phyloP scores from a whole-genome alignment of 441 rosid genomes.

The Melastoma candidum region DNA sequence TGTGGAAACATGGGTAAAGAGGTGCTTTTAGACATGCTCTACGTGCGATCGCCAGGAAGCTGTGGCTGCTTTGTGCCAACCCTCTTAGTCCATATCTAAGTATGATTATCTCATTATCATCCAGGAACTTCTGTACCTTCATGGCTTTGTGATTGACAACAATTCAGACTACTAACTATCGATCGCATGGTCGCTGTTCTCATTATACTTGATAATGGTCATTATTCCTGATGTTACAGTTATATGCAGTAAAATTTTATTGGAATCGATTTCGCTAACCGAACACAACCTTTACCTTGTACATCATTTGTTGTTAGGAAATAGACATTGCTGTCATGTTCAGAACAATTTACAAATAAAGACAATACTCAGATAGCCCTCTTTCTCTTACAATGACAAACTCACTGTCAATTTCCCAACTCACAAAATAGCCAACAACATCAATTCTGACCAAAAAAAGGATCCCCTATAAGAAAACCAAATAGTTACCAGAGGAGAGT shows the following conservation, averaged over 20 bases:
- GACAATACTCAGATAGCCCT: too few relatives aligned
- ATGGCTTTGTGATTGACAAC: slow-evolving; percentile 71
- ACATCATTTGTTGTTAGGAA: too few relatives aligned
- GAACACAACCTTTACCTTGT: too few relatives aligned
- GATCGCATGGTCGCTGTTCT: slow-evolving; percentile 37
- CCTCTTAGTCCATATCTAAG: neutral
- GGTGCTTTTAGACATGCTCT: slow-evolving; percentile 24
- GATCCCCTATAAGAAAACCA: too few relatives aligned
- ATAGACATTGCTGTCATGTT: too few relatives aligned
- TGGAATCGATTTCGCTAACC: too few relatives aligned
- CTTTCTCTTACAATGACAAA: too few relatives aligned
- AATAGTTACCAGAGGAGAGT: slow-evolving; percentile 22
- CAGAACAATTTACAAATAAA: too few relatives aligned
- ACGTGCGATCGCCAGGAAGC: neutral
- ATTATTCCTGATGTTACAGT: too few relatives aligned
- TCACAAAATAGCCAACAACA: too few relatives aligned
- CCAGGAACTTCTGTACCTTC: slow-evolving; percentile 85
- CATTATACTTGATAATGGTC: too few relatives aligned
- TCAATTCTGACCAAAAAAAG: neutral
- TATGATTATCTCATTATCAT: slow-evolving; percentile 2
- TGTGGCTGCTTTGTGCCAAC: neutral
- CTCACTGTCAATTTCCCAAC: too few relatives aligned
- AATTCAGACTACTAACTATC: slow-evolving; percentile 77
- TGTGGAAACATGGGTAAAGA: slow-evolving; percentile 94
- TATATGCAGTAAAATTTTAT: neutral